These are phyloP conservation scores for Ricinus communis DNA, from an alignment of 345 rosid genomes.

Conservation along the genomic window DNA sequence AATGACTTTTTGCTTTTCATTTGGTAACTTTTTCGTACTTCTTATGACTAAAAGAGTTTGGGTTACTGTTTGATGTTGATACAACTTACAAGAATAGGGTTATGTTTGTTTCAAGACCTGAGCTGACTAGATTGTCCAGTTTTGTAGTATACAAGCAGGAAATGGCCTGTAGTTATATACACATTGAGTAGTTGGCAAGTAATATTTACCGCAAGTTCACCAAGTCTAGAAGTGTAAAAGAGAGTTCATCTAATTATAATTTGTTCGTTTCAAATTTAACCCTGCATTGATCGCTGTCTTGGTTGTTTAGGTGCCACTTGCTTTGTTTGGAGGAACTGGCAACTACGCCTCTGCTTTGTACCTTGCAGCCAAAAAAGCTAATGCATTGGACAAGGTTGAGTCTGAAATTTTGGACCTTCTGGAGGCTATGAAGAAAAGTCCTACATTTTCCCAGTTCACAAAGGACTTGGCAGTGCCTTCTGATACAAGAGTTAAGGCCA, in stretches of 20 bases:
- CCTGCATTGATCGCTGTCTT: slow-evolving; percentile 11
- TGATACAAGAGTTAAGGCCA: slow-evolving; percentile 53
- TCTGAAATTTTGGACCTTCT: slow-evolving; percentile 63
- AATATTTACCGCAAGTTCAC: too few relatives aligned
- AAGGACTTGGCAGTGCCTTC: slow-evolving; percentile 78
- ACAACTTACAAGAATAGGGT: not conserved
- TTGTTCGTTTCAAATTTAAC: slow-evolving; percentile 5
- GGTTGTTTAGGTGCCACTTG: slow-evolving; percentile 60
- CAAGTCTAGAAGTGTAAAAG: too few relatives aligned
- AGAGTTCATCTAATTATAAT: not conserved
- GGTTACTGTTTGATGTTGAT: not conserved
- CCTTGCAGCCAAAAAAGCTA: slow-evolving; percentile 63
- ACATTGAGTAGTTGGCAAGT: not conserved
- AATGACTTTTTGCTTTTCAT: not conserved
- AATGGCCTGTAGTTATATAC: not conserved
- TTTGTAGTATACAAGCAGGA: not conserved
- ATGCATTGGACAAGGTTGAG: slow-evolving; percentile 71
- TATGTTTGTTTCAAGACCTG: not conserved
- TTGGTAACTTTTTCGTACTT: too few relatives aligned
- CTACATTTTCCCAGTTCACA: slow-evolving; percentile 61
- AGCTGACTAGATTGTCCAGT: not conserved
- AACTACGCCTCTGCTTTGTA: slow-evolving; percentile 88
- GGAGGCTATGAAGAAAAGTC: slow-evolving; percentile 62
- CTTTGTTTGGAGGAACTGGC: slow-evolving; percentile 74
- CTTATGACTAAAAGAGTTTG: too few relatives aligned